Evolutionary conservation across 768 basidiomycete species (phyloP).

Genomic region (Rhizopogon vulgaris): DNA sequence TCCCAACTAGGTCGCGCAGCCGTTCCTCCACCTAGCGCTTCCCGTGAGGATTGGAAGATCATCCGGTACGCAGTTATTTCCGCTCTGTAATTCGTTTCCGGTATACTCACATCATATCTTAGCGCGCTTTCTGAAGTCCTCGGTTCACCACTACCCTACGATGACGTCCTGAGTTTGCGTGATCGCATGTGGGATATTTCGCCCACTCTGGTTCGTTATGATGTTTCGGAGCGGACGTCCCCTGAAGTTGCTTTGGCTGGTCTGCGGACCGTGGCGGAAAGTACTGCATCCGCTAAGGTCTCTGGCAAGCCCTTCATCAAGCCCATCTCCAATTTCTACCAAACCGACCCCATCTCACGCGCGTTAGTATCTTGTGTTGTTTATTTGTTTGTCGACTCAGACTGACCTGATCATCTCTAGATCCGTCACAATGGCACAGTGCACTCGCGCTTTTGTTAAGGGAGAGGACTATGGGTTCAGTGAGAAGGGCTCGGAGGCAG

Average conservation of each 20-base stretch:
- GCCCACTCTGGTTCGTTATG: constrained; percentile 83
- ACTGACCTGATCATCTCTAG: constrained; percentile 30
- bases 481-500: constrained; percentile 38
- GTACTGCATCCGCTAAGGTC: constrained; percentile 49
- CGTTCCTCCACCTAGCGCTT: constrained; percentile 90
- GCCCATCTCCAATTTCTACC: constrained; percentile 90
- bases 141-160: constrained; percentile 81
- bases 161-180: constrained; percentile 74
- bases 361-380: constrained; percentile 51
- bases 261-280: constrained; percentile 48
- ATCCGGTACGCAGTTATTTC: constrained; percentile 52
- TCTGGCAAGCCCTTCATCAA: constrained; percentile 61
- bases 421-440: constrained; percentile 95
- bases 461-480: constrained; percentile 59
- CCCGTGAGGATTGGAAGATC: constrained; percentile 97
- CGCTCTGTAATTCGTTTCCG: not conserved
- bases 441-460: constrained; percentile 80
- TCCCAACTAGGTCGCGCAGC: constrained; percentile 87
- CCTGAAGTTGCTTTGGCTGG: constrained; percentile 66
- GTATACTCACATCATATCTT: not conserved
- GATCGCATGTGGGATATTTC: constrained; percentile 97
- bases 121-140: constrained; percentile 88
- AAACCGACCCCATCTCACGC: constrained; percentile 92
- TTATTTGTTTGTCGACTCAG: constrained; percentile 1
- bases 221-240: constrained; percentile 72